Evolutionary conservation across 768 basidiomycete genomes (phyloP).

Genomic region (Coprinellus aureogranulatus): DNA sequence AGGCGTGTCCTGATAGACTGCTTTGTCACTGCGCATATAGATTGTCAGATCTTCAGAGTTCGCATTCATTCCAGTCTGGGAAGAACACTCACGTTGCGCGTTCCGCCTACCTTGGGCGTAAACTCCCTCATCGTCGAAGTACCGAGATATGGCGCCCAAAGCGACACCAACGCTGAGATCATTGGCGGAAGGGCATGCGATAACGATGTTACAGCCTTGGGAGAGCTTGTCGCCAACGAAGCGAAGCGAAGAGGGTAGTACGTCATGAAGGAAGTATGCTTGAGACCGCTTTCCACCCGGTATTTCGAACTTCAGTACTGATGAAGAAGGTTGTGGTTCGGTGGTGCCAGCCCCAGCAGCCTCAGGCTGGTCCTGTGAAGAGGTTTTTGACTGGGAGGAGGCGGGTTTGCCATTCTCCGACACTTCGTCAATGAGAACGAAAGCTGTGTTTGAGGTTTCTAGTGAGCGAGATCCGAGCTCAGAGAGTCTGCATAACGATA

Average conservation of each 20-base stretch:
- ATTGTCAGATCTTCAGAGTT: not conserved
- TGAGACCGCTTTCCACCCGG: slow-evolving; percentile 4
- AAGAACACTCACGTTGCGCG: not conserved
- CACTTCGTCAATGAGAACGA: slow-evolving; percentile 25
- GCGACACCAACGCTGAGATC: slow-evolving; percentile 66
- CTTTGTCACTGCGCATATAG: slow-evolving; percentile 39
- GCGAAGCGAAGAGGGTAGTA: slow-evolving; percentile 10
- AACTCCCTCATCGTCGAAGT: slow-evolving; percentile 55
- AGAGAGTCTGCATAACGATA: not conserved
- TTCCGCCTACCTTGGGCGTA: not conserved
- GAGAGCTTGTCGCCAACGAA: slow-evolving; percentile 45
- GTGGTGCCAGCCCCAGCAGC: too few species aligned
- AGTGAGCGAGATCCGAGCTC: not conserved
- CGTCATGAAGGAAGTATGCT: slow-evolving; percentile 8
- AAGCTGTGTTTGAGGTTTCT: slow-evolving; percentile 15
- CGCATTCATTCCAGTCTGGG: too few species aligned
- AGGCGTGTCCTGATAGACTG: slow-evolving; percentile 65
- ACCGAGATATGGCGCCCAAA: slow-evolving; percentile 52
- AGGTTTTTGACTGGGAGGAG: not conserved
- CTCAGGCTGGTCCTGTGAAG: too few species aligned
- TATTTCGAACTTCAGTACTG: slow-evolving; percentile 7
- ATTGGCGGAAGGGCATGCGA: slow-evolving; percentile 56
- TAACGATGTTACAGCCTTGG: slow-evolving; percentile 37
- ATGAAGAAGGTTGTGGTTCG: not conserved
- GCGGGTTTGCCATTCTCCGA: not conserved